Conservation (phyloP, 2,329 filamentous ascomycete species). For the Claviceps lovelessii region DNA sequence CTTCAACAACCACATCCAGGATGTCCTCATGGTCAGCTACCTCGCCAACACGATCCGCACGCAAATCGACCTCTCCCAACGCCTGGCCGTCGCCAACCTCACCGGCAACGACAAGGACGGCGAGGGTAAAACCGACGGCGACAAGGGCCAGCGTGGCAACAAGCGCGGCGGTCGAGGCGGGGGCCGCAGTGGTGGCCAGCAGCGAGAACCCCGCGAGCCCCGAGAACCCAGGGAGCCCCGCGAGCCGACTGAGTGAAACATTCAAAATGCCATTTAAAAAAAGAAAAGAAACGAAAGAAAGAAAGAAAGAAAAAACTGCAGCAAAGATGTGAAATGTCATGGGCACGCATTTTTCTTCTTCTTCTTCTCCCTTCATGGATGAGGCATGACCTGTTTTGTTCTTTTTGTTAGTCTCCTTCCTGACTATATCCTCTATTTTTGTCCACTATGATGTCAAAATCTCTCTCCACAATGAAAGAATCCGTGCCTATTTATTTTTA, state of each 20-base stretch:
- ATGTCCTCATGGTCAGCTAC: constrained; percentile 95
- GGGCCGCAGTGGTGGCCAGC: constrained; percentile 35
- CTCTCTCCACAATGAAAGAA: neutral
- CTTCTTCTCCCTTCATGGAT: neutral
- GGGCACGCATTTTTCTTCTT: neutral
- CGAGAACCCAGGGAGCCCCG: constrained; percentile 26
- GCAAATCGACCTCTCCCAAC: constrained; percentile 95
- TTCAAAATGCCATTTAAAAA: neutral
- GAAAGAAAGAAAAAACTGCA: constrained; percentile 2
- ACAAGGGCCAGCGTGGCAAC: constrained; percentile 32
- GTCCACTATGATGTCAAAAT: neutral
- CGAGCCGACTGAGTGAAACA: constrained; percentile 19
- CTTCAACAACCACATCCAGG: constrained; percentile 99
- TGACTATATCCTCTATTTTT: neutral
- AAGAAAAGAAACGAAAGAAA: neutral
- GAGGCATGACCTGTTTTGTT: neutral
- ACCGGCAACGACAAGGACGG: constrained; percentile 33
- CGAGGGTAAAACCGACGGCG: constrained; percentile 32
- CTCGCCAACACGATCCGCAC: constrained; percentile 97
- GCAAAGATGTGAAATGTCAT: neutral
- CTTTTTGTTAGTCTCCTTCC: neutral
- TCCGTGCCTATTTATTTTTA: neutral
- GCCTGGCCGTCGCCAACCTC: constrained; percentile 68
- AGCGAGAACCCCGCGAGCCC: constrained; percentile 33
- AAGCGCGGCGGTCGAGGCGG: constrained; percentile 39